Evolutionary conservation across 164 flowering plant genomes (phyloP), one percentile per base, ranked within the genome.

Genomic region (Vitis rupestris): DNA sequence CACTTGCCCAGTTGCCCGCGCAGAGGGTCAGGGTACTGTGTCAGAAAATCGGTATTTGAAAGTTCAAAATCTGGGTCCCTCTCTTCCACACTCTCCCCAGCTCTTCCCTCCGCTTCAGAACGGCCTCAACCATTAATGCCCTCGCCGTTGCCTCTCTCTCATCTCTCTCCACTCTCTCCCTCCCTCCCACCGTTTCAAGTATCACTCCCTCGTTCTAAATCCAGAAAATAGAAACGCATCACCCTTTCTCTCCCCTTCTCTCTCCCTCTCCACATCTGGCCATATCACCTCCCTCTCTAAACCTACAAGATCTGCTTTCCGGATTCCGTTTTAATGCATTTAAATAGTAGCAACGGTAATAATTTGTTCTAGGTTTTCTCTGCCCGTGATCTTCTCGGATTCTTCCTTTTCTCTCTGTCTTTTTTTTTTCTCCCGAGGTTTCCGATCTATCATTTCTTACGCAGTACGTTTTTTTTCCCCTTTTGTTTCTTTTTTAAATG

Each of bases 31-130:
- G 29, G 29, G 6, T 49, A 55, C n/a, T 11, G 59, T 54, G 49
- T 12, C 62, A 44, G 27, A 37, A 27, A 67, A 8, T 63, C 50
- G 60, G 13, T 63, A 53, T 77, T 77, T 77, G 80, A 77, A 77
- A 3, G 74, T 77, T 77, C 72, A 73, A 77, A 77, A 70, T 61
- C 17, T 17, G 44, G 44, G 44, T 37, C 56, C n/a, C 56, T 68
- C 37, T 8, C 23, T 9, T 9, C 3, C 14, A 11, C 61, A 50
- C 50, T 10, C 71, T 37, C 61, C 7, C 47, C 31, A 49, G 44
- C 65, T 57, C 65, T 31, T 52, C 31, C 63, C 53, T 66, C 55
- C 66, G 3, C n/a, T 53, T 53, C 56, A 10, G 30, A 59, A 30
- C 15, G 61, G 61, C 44, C 37, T 37, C 7, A 3, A 12, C 37